Conservation (phyloP, 208 protist species). For the Balamuthia mandrillaris region DNA sequence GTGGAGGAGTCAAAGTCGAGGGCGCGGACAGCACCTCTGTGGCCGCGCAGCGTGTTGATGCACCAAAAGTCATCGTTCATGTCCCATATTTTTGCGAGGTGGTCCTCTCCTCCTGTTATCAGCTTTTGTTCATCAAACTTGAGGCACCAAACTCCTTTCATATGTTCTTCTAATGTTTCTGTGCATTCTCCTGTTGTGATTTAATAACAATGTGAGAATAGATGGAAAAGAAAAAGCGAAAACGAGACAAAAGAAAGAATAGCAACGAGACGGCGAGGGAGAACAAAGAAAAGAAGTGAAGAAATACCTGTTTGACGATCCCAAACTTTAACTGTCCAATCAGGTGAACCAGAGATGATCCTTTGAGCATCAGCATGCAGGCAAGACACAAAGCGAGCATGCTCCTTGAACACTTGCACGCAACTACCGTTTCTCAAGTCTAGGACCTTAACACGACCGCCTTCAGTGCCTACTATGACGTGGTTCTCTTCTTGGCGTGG, state of each 20-base stretch:
- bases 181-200: background rate
- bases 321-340: slow-evolving; percentile 25
- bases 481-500: background rate
- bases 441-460: background rate
- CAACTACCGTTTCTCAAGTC: background rate
- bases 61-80: slow-evolving; percentile 31
- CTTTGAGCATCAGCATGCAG: background rate
- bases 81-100: slow-evolving; percentile 17
- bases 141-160: background rate
- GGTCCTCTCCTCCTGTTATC: slow-evolving; percentile 9
- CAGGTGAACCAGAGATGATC: slow-evolving; percentile 13
- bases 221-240: too few relatives aligned
- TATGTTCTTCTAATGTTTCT: slow-evolving; percentile 18
- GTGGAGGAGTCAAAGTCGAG: background rate
- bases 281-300: too few relatives aligned
- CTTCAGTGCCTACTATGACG: slow-evolving; percentile 8
- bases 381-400: background rate
- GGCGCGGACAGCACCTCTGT: background rate
- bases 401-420: background rate
- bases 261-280: too few relatives aligned
- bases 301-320: too few relatives aligned
- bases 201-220: too few relatives aligned
- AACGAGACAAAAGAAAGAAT: too few relatives aligned
- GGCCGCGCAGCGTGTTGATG: slow-evolving; percentile 26
- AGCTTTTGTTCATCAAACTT: slow-evolving; percentile 5